These are phyloP conservation scores for Blastobotrys raffinosifermentans DNA, from an alignment of 1,139 yeast species.

Conservation along the genomic window DNA sequence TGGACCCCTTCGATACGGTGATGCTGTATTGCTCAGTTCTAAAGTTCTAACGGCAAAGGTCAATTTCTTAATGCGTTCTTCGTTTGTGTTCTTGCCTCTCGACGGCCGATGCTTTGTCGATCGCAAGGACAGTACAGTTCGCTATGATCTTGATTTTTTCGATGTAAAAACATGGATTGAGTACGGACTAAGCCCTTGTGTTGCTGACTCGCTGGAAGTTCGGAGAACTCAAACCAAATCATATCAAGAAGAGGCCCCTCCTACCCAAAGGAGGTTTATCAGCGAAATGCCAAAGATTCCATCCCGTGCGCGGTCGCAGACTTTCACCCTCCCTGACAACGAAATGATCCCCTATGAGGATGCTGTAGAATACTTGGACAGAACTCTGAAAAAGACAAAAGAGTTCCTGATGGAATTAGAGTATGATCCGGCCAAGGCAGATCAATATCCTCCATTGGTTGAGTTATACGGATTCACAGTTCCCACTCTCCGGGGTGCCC, in stretches of 20 bases:
- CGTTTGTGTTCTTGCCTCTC: slow-evolving; percentile 69
- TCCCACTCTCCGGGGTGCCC: slow-evolving; percentile 78
- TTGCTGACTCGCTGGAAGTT: slow-evolving; percentile 35
- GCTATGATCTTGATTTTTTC: slow-evolving; percentile 66
- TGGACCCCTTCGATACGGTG: slow-evolving; percentile 82
- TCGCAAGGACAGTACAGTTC: slow-evolving; percentile 45
- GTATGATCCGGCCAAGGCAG: slow-evolving; percentile 41
- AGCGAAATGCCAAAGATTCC: not conserved
- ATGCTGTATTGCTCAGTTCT: slow-evolving; percentile 67
- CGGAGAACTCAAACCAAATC: slow-evolving; percentile 10
- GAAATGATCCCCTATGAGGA: slow-evolving; percentile 45
- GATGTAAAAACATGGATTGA: slow-evolving; percentile 77
- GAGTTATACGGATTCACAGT: slow-evolving; percentile 72
- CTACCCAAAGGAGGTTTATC: not conserved
- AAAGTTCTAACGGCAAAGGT: slow-evolving; percentile 72
- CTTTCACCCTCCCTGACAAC: slow-evolving; percentile 14
- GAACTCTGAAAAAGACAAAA: slow-evolving; percentile 57
- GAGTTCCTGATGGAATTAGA: slow-evolving; percentile 53
- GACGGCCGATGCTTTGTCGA: slow-evolving; percentile 71
- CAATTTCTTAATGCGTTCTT: slow-evolving; percentile 83
- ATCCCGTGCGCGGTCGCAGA: slow-evolving; percentile 5
- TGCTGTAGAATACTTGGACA: slow-evolving; percentile 56
- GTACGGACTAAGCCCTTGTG: slow-evolving; percentile 70
- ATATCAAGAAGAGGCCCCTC: slow-evolving; percentile 1
- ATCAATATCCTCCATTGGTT: slow-evolving; percentile 74